Evolutionary conservation across 2,329 filamentous ascomycete species (phyloP).

Genomic region (Herpotrichia juniperi): DNA sequence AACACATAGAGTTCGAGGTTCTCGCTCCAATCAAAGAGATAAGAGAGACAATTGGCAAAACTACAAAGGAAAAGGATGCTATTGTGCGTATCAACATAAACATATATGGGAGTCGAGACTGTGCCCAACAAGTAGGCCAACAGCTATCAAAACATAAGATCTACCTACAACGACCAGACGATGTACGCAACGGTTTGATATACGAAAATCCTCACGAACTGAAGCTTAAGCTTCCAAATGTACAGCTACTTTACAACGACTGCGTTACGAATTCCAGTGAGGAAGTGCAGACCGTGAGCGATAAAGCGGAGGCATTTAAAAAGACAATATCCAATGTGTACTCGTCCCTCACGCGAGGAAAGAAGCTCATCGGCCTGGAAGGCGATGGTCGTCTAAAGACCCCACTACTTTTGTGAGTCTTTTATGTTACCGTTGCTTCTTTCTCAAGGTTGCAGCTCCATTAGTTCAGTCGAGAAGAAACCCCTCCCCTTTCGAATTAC

Average conservation of each 20-base stretch:
- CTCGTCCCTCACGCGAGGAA: slow-evolving; percentile 25
- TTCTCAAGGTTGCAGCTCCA: too few relatives aligned
- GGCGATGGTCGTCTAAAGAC: slow-evolving; percentile 29
- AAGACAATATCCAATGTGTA: slow-evolving; percentile 24
- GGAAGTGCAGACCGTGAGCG: slow-evolving; percentile 6
- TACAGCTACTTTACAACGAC: slow-evolving; percentile 4
- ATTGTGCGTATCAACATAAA: slow-evolving; percentile 33
- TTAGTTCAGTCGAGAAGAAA: too few relatives aligned
- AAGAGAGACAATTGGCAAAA: slow-evolving; percentile 27
- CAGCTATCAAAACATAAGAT: slow-evolving; percentile 27
- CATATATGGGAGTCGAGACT: slow-evolving; percentile 22
- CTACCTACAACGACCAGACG: slow-evolving; percentile 31
- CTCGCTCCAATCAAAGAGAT: slow-evolving; percentile 23
- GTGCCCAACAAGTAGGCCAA: slow-evolving; percentile 17
- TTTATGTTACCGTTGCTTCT: not conserved
- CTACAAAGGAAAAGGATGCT: slow-evolving; percentile 29
- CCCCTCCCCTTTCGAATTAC: not conserved
- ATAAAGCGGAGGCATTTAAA: slow-evolving; percentile 17
- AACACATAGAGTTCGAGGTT: slow-evolving; percentile 26
- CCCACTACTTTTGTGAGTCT: slow-evolving; percentile 16
- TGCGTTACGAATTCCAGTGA: not conserved
- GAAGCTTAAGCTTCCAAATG: slow-evolving; percentile 9
- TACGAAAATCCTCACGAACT: slow-evolving; percentile 36
- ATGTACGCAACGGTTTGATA: slow-evolving; percentile 11
- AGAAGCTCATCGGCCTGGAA: slow-evolving; percentile 23